Evolutionary conservation across 2,329 filamentous ascomycete genomes (phyloP).

Genomic region (Myrmaecium sp.): DNA sequence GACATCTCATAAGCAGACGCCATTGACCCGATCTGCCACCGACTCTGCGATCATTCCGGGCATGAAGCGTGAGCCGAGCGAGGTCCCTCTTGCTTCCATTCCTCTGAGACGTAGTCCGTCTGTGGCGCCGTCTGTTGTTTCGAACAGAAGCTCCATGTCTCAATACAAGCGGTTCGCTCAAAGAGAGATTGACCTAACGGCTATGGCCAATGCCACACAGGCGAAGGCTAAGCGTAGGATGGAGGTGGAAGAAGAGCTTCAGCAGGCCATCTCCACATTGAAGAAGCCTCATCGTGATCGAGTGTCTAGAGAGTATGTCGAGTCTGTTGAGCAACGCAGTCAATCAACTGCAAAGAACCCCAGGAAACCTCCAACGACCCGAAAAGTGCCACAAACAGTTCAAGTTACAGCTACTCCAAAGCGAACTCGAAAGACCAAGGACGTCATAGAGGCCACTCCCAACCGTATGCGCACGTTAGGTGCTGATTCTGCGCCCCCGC

Average conservation of each 20-base stretch:
- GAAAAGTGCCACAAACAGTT: constrained; percentile 16
- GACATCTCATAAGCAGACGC: constrained; percentile 40
- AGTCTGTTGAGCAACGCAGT: constrained; percentile 45
- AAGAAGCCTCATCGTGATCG: constrained; percentile 61
- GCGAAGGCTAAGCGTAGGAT: constrained; percentile 48
- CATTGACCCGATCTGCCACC: constrained; percentile 52
- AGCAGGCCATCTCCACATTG: constrained; percentile 55
- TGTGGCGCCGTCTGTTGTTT: constrained; percentile 14
- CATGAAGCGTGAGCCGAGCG: constrained; percentile 53
- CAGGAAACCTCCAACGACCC: constrained; percentile 13
- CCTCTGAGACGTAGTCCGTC: constrained; percentile 29
- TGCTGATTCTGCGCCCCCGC: constrained; percentile 8
- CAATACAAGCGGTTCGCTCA: constrained; percentile 30
- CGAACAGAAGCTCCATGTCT: constrained; percentile 18
- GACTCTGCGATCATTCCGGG: constrained; percentile 39
- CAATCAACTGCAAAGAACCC: constrained; percentile 11
- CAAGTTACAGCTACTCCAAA: constrained; percentile 28
- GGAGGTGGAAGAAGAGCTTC: constrained; percentile 50
- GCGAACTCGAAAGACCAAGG: constrained; percentile 15
- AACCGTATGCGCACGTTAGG: constrained; percentile 8
- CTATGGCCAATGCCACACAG: constrained; percentile 35
- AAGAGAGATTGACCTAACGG: constrained; percentile 38
- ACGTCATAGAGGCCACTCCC: constrained; percentile 13
- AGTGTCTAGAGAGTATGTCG: constrained; percentile 48
- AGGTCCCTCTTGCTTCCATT: constrained; percentile 36